These are phyloP conservation scores for Trichosporon sp. DNA, from an alignment of 1,284 basidiomycete genomes.

Conservation along the genomic window DNA sequence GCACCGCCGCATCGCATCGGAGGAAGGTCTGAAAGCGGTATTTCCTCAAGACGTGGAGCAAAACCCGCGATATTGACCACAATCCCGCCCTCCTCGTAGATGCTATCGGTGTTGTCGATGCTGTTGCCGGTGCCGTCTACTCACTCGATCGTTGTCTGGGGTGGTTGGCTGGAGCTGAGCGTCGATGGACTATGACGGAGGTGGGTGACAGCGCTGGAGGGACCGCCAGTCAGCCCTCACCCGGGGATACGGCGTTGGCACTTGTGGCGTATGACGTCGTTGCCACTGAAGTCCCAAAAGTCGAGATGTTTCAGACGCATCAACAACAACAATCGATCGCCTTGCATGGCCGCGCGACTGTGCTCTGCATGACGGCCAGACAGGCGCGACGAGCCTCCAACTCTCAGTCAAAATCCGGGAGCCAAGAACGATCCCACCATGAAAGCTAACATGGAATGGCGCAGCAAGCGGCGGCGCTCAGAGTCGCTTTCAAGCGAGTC, in stretches of 20 bases:
- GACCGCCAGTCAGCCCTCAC: slow-evolving; percentile 12
- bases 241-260: slow-evolving; percentile 14
- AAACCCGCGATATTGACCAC: neutral
- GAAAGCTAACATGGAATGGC: slow-evolving; percentile 52
- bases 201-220: slow-evolving; percentile 19
- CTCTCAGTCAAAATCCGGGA: neutral
- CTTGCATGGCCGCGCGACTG: slow-evolving; percentile 4
- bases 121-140: neutral
- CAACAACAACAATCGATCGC: neutral
- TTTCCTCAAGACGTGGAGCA: neutral
- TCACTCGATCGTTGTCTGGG: slow-evolving; percentile 18
- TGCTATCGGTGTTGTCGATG: neutral
- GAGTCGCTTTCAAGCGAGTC: slow-evolving; percentile 52
- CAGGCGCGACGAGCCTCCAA: neutral
- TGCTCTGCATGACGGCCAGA: slow-evolving; percentile 2
- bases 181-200: slow-evolving; percentile 18
- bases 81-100: neutral
- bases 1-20: slow-evolving; percentile 10
- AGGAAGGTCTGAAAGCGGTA: neutral
- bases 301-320: neutral
- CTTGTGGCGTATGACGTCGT: neutral
- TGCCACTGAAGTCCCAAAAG: neutral
- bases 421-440: slow-evolving; percentile 3
- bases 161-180: slow-evolving; percentile 19
- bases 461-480: slow-evolving; percentile 66